Percentiles rank a stretch among this genome's conserved stretches.
Evolutionary conservation across 495 filamentous ascomycete species (phyloP).

Genomic region (Terfezia boudieri): DNA sequence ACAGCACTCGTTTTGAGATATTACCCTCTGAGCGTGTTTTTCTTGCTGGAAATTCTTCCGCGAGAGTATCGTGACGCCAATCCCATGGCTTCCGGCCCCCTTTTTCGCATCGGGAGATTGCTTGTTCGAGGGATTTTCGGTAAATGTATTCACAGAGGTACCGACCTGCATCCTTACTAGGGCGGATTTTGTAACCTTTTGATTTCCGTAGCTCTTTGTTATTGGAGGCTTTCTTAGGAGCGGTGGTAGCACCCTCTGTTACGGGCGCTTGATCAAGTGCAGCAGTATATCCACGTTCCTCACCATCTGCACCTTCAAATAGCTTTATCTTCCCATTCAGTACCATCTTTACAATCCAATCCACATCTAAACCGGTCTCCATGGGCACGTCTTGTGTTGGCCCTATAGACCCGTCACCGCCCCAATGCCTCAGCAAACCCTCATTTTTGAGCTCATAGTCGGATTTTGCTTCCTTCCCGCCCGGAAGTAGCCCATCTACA

Average conservation of each 20-base stretch:
- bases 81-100: not conserved
- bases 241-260: not conserved
- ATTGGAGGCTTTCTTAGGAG: not conserved
- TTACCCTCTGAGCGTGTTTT: not conserved
- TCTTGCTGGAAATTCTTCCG: not conserved
- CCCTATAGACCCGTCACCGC: not conserved
- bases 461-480: constrained; percentile 2
- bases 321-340: not conserved
- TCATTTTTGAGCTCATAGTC: not conserved
- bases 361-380: constrained; percentile 7
- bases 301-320: not conserved
- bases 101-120: not conserved
- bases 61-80: not conserved
- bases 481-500: constrained; percentile 9
- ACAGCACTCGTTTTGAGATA: constrained; percentile 9
- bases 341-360: constrained; percentile 5
- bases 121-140: constrained; percentile 7
- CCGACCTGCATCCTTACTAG: constrained; percentile 6
- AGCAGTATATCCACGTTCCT: not conserved
- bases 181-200: not conserved
- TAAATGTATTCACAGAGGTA: constrained; percentile 14
- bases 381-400: constrained; percentile 2
- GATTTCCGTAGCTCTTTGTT: not conserved
- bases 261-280: not conserved
- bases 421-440: not conserved